Evolutionary conservation across 176 grass and related monocot species (phyloP).

Genomic region (bread wheat (Triticum aestivum)): DNA sequence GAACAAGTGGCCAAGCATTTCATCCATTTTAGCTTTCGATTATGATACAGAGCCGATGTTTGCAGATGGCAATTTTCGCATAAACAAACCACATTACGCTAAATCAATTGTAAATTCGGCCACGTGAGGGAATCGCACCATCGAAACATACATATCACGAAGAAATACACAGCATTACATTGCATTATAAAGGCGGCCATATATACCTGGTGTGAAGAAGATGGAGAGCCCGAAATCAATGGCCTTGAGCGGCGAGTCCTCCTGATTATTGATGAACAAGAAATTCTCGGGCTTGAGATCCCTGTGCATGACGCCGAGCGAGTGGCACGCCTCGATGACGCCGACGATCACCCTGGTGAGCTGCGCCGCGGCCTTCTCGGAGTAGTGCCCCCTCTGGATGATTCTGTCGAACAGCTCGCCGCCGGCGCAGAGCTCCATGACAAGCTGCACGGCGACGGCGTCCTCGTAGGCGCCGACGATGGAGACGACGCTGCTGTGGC

Average conservation of each 20-base stretch:
- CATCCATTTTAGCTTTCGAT: background rate
- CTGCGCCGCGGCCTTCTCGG: constrained; percentile 71
- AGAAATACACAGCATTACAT: background rate
- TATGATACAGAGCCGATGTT: background rate
- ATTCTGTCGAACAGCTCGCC: constrained; percentile 86
- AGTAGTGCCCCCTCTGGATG: constrained; percentile 69
- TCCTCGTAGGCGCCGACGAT: constrained; percentile 77
- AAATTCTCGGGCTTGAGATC: constrained; percentile 84
- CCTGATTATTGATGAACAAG: constrained; percentile 56
- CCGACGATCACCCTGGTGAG: constrained; percentile 57
- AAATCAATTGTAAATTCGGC: background rate
- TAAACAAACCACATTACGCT: background rate
- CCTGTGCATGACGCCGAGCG: constrained; percentile 69
- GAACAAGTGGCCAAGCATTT: background rate
- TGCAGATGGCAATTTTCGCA: background rate
- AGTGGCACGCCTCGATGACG: constrained; percentile 67
- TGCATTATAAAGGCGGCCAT: background rate
- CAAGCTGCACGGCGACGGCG: constrained; percentile 72
- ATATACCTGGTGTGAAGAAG: constrained; percentile 69
- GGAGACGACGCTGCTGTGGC: constrained; percentile 66
- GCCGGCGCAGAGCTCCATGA: constrained; percentile 82
- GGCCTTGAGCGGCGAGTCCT: constrained; percentile 61
- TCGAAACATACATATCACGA: background rate
- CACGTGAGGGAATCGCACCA: background rate
- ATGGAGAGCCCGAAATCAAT: constrained; percentile 81